Evolutionary conservation across 1,139 yeast genomes (phyloP).

Genomic region (Candida tetrigidarum): DNA sequence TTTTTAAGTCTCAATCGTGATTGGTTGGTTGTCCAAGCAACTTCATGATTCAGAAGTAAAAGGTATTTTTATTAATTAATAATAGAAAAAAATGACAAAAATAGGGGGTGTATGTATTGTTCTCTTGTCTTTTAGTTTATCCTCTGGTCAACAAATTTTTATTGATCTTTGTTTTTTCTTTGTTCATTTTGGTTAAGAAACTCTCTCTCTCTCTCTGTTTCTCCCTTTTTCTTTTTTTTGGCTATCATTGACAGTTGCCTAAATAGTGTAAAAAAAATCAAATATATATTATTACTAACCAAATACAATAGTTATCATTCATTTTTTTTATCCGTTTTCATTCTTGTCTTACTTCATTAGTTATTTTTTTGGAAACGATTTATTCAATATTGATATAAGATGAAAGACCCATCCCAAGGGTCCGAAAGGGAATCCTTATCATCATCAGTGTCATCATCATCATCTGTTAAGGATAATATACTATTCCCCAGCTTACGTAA

Average conservation of each 20-base stretch:
- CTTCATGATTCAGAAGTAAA: conserved; percentile 5
- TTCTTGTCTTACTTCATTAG: too few relatives aligned
- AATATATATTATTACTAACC: too few relatives aligned
- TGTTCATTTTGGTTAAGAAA: neutral
- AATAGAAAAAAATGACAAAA: too few relatives aligned
- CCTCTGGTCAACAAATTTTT: neutral
- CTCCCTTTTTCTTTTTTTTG: too few relatives aligned
- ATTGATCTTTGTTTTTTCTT: neutral
- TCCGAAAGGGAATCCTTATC: neutral
- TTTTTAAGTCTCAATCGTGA: conserved; percentile 35
- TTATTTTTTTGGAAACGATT: too few relatives aligned
- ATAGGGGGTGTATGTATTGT: too few relatives aligned
- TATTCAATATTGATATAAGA: neutral
- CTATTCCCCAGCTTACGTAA: conserved; percentile 1
- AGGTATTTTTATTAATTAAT: conserved; percentile 3
- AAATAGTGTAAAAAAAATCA: neutral
- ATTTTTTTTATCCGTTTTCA: neutral
- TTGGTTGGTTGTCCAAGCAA: conserved; percentile 16
- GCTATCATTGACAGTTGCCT: too few relatives aligned
- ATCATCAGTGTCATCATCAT: too few relatives aligned
- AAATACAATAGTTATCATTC: neutral
- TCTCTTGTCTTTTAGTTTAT: neutral
- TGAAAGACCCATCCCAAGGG: conserved; percentile 2
- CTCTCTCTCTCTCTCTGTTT: neutral
- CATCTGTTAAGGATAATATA: neutral